phyloP scores from a whole-genome alignment of 768 basidiomycete genomes.

The Russula vinacea region DNA sequence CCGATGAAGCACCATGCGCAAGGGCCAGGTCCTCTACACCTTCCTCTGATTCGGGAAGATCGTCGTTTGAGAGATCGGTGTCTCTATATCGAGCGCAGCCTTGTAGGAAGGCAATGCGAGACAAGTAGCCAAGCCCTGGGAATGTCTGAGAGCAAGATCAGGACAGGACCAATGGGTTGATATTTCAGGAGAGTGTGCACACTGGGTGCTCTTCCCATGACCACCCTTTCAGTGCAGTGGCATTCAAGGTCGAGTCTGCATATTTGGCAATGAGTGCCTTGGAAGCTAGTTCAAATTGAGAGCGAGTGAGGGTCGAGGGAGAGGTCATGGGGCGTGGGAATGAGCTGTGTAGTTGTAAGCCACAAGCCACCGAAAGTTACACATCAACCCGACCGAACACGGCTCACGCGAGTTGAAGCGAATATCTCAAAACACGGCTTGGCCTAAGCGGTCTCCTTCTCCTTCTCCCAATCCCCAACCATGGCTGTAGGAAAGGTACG shows the following conservation, averaged over 20 bases:
- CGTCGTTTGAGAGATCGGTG: constrained; percentile 7
- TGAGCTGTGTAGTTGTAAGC: constrained; percentile 53
- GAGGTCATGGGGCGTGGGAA: constrained; percentile 29
- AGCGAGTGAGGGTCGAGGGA: constrained; percentile 52
- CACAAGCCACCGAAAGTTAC: constrained; percentile 39
- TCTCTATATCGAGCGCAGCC: constrained; percentile 4
- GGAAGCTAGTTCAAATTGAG: constrained; percentile 59
- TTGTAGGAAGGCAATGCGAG: constrained; percentile 32
- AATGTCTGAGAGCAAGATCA: constrained; percentile 31
- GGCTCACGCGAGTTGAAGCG: constrained; percentile 21
- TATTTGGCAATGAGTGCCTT: constrained; percentile 46
- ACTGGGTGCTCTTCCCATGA: constrained; percentile 59
- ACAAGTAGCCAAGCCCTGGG: constrained; percentile 36
- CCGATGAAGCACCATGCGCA: constrained; percentile 38
- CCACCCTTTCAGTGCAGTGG: constrained; percentile 44
- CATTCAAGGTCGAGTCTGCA: constrained; percentile 7
- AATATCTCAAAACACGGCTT: constrained; percentile 46
- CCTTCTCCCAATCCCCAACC: constrained; percentile 39
- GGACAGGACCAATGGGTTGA: constrained; percentile 9
- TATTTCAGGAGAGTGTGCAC: constrained; percentile 35
- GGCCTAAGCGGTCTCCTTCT: constrained; percentile 46
- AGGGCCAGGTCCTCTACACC: constrained; percentile 36
- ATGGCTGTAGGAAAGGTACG: constrained; percentile 91
- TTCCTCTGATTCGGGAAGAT: constrained; percentile 26
- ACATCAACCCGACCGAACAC: no score